Evolutionary conservation across 768 basidiomycete species (phyloP).

Genomic region (Chlorophyllum brunneum): DNA sequence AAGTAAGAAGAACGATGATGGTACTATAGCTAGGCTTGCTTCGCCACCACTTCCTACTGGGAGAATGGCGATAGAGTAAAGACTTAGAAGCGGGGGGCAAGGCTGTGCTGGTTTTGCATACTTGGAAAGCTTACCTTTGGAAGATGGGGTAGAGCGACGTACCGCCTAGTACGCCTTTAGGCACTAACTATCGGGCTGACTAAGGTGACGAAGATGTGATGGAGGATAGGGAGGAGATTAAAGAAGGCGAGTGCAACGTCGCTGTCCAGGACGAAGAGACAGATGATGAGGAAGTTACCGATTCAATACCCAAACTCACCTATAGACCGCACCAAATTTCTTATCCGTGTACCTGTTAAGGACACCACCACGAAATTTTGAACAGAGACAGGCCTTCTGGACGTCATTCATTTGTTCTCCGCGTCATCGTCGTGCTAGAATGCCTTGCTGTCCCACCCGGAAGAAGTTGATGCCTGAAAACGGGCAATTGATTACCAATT

Average conservation of each 20-base stretch:
- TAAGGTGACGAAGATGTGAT: constrained; percentile 17
- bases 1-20: constrained; percentile 20
- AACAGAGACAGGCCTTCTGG: too few relatives aligned
- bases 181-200: constrained; percentile 10
- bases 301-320: constrained; percentile 12
- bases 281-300: neutral
- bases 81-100: constrained; percentile 60
- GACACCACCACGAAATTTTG: too few relatives aligned
- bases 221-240: constrained; percentile 1
- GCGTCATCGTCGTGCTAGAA: too few relatives aligned
- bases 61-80: constrained; percentile 49
- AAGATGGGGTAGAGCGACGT: constrained; percentile 63
- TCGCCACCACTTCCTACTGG: constrained; percentile 68
- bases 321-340: constrained; percentile 47
- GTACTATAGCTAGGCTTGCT: constrained; percentile 35
- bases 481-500: too few relatives aligned
- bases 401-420: too few relatives aligned
- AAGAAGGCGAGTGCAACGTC: neutral
- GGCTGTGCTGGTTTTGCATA: constrained; percentile 68
- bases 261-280: constrained; percentile 2
- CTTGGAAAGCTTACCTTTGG: constrained; percentile 77
- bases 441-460: too few relatives aligned
- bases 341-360: constrained; percentile 58
- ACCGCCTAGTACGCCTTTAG: constrained; percentile 36
- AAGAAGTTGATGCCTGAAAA: too few relatives aligned